phyloP scores from a whole-genome alignment of 179 eudicot species.

The Sideroxylon spinosum region DNA sequence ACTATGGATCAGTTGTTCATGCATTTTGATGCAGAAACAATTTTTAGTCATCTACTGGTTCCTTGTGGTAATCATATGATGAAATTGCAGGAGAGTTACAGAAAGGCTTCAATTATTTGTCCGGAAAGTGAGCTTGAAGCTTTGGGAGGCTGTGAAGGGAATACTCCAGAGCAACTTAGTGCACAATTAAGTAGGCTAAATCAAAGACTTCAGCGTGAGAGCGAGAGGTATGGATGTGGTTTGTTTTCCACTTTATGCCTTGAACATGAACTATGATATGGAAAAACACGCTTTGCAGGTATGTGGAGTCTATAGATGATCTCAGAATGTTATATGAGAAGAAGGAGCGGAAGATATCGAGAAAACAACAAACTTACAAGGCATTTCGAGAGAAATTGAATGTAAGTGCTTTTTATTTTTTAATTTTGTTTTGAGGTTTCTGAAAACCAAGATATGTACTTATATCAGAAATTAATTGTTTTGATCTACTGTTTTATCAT shows the following conservation, averaged over 20 bases:
- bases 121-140: constrained; percentile 82
- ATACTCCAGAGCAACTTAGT: constrained; percentile 74
- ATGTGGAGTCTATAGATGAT: constrained; percentile 78
- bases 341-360: constrained; percentile 75
- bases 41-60: neutral
- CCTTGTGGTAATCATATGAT: neutral
- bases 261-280: constrained; percentile 14
- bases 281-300: constrained; percentile 41
- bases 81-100: constrained; percentile 55
- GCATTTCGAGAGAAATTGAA: constrained; percentile 68
- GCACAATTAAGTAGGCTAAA: constrained; percentile 58
- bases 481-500: neutral
- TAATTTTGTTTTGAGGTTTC: neutral
- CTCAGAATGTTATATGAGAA: constrained; percentile 67
- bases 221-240: constrained; percentile 46
- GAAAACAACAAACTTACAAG: constrained; percentile 60
- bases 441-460: neutral
- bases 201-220: constrained; percentile 65
- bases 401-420: constrained; percentile 36
- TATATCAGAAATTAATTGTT: neutral
- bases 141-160: constrained; percentile 59
- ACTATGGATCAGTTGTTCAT: neutral
- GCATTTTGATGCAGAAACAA: neutral
- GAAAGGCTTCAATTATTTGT: constrained; percentile 76
- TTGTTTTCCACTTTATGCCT: constrained; percentile 11